Evolutionary conservation across 495 filamentous ascomycete genomes (phyloP), one percentile per base, ranked within the genome.

Genomic region (Melanomma pulvis-pyrius): DNA sequence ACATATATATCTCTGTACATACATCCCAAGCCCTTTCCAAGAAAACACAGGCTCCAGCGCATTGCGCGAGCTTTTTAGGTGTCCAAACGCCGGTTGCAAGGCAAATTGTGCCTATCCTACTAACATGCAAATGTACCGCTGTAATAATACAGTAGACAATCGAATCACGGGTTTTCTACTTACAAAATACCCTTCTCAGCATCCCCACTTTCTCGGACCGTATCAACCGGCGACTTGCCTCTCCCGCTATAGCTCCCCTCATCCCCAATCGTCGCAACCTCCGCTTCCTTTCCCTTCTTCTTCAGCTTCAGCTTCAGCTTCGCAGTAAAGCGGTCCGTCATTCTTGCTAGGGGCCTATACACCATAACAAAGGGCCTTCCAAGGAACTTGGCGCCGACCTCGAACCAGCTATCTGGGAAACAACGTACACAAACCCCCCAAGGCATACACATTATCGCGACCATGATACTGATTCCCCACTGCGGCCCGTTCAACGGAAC

Each of bases 381-480:
- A 21, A 86, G 81, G 32, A 83, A 81, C 55, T 77, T 74, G 59
- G 67, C 67, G n/a, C 17, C 47, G 19, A 44, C 46, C 50, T 59
- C 67, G 32, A 69, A 69, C 61, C 58, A 65, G 0, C 30, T 17
- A 56, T 90, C 87, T 0, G 87, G 87, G 30, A 89, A 82, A 12
- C 86, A 80, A 55, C 92, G 87, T 55, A 94, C 84, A 26, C 86
- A 74, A 36, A 91, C 81, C 5, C 90, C 92, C 69, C 90, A 84
- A 2, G 89, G 88, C 15, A 94, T 84, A 71, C 90, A 92, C 41
- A 89, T 78, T 26, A 88, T 64, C 22, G 90, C 87, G 52, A 92
- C 83, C 25, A 90, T 77, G 46, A 96, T 78, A 67, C 89, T 91
- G 36, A 91, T 84, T 11, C 78, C 90, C 92, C 92, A 96, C 74